These are phyloP conservation scores for Sporisorium reilianum DNA, from an alignment of 1,284 basidiomycete genomes.

Conservation along the genomic window DNA sequence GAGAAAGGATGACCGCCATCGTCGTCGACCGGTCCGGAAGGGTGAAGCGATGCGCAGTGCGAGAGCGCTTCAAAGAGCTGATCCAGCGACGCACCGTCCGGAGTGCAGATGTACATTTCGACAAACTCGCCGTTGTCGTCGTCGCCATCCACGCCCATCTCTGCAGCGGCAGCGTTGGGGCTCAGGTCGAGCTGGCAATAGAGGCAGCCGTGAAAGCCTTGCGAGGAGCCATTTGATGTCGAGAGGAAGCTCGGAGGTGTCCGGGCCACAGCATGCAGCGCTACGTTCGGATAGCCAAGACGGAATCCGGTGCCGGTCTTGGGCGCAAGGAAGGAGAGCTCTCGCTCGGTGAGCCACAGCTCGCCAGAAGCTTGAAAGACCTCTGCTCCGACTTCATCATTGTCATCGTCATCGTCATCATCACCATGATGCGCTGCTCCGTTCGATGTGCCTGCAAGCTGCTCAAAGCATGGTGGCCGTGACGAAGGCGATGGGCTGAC, in stretches of 20 bases:
- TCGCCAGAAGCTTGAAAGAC: constrained; percentile 31
- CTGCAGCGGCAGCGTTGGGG: constrained; percentile 30
- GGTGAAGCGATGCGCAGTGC: constrained; percentile 87
- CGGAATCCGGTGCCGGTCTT: constrained; percentile 47
- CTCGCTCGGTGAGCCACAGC: constrained; percentile 57
- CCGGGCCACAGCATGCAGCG: constrained; percentile 64
- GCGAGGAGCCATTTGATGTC: neutral
- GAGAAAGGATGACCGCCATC: constrained; percentile 71
- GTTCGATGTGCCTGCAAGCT: neutral
- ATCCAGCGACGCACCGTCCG: constrained; percentile 75
- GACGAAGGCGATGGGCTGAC: constrained; percentile 40
- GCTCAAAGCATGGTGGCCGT: constrained; percentile 36
- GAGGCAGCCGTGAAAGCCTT: constrained; percentile 47
- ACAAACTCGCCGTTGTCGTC: constrained; percentile 51
- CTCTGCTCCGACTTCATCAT: constrained; percentile 18
- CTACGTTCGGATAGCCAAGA: constrained; percentile 57
- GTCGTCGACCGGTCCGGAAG: constrained; percentile 73
- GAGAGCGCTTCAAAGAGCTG: constrained; percentile 89
- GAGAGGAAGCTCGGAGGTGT: constrained; percentile 52
- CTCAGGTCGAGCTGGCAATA: constrained; percentile 67
- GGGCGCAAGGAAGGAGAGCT: constrained; percentile 53
- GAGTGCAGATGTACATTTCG: constrained; percentile 62
- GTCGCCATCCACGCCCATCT: constrained; percentile 49
- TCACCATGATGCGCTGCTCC: neutral
- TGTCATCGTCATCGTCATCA: constrained; percentile 1